A percentile compares a stretch with the other conserved stretches of the same genome.
phyloP scores from a whole-genome alignment of 805 yeast genomes.

The Saturnispora sanitii region DNA sequence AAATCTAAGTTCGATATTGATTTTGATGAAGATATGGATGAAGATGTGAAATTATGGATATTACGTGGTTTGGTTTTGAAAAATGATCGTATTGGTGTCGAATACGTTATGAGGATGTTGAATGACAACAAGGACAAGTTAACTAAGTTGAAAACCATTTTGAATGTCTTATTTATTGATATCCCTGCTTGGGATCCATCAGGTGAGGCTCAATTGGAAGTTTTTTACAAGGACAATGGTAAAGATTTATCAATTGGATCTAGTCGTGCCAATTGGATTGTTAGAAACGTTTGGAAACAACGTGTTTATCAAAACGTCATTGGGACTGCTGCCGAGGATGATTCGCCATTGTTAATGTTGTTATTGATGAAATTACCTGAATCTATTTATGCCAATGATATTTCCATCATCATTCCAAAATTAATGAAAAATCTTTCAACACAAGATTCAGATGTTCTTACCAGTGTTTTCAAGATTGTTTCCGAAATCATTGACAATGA shows the following conservation, averaged over 20 bases:
- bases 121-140: background rate
- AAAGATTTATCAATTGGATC: background rate
- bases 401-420: constrained; percentile 8
- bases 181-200: constrained; percentile 5
- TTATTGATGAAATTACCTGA: constrained; percentile 36
- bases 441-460: constrained; percentile 7
- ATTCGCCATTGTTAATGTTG: constrained; percentile 30
- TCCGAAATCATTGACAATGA: constrained; percentile 7
- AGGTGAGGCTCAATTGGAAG: constrained; percentile 1
- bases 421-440: constrained; percentile 7
- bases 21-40: too few species aligned
- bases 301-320: constrained; percentile 55
- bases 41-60: constrained; percentile 11
- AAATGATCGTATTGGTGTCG: constrained; percentile 8
- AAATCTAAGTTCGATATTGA: too few species aligned
- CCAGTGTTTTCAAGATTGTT: constrained; percentile 8
- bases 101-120: constrained; percentile 5
- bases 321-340: too few species aligned
- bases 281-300: constrained; percentile 70
- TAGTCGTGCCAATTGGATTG: constrained; percentile 36
- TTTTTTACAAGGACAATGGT: background rate
- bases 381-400: constrained; percentile 9
- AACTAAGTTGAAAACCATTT: constrained; percentile 6
- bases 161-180: constrained; percentile 8
- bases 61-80: constrained; percentile 12